Percentiles rank a stretch among this genome's conserved stretches.
These are phyloP conservation scores for Physcomitrium patens DNA, from an alignment of 225 moss, liverwort and hornwort genomes.

Conservation along the genomic window DNA sequence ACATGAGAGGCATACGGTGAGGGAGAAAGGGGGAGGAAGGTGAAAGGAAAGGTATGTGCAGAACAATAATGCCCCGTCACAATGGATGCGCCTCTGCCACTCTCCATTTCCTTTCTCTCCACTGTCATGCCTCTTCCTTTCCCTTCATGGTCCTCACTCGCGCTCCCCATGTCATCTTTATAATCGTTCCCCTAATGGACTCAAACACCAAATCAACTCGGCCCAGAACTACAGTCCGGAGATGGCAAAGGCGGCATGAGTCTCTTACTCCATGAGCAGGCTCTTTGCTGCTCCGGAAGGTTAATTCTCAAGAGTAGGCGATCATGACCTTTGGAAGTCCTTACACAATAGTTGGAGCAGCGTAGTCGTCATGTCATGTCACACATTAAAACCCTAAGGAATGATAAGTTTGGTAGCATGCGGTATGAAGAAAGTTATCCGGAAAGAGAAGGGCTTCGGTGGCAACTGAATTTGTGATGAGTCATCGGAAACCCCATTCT, in stretches of 20 bases:
- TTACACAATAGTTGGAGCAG: neutral
- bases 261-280: neutral
- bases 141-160: neutral
- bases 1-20: conserved; percentile 13
- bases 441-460: no score
- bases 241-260: neutral
- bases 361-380: neutral
- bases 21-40: conserved; percentile 18
- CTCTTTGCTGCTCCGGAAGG: neutral
- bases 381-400: no score
- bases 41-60: conserved; percentile 33
- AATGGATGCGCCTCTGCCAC: conserved; percentile 44
- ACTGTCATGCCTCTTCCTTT: conserved; percentile 23
- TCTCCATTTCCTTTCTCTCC: conserved; percentile 19
- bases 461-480: neutral
- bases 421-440: no score
- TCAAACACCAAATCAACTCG: no score
- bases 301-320: neutral
- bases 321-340: neutral
- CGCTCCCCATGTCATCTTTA: no score
- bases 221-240: no score
- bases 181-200: neutral
- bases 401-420: no score
- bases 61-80: conserved; percentile 17
- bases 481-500: neutral